Conservation (phyloP, 495 filamentous ascomycete genomes). For the Neurospora sp. region DNA sequence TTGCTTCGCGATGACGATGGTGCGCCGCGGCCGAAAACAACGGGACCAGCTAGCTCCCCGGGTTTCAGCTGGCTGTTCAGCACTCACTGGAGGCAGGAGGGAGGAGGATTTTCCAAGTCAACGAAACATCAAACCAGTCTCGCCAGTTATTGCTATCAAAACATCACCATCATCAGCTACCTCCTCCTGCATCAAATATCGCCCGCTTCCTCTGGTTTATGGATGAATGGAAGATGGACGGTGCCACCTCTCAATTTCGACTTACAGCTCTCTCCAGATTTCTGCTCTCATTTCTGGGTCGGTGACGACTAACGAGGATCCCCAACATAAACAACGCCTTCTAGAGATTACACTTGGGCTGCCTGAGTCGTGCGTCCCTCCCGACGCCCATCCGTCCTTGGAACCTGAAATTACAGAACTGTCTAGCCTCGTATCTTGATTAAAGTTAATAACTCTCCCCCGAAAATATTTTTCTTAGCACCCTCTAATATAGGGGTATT, state of each 20-base stretch:
- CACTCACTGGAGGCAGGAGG: neutral
- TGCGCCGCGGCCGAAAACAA: neutral
- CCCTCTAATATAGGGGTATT: no score
- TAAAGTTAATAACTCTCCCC: no score
- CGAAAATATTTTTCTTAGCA: no score
- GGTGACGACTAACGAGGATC: neutral
- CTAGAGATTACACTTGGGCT: neutral
- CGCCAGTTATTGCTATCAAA: neutral
- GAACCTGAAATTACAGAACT: conserved; percentile 10
- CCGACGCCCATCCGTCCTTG: neutral
- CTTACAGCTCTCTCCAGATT: neutral
- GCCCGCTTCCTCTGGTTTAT: neutral
- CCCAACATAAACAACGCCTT: neutral
- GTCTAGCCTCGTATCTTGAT: conserved; percentile 2
- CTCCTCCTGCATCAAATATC: neutral
- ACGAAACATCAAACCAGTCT: neutral
- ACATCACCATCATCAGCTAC: neutral
- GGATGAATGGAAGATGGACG: neutral
- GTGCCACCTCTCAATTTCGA: neutral
- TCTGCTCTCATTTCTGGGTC: neutral
- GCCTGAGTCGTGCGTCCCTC: neutral
- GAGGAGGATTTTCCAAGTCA: neutral
- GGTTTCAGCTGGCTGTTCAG: neutral
- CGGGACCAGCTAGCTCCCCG: neutral
- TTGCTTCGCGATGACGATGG: neutral